phyloP scores from a whole-genome alignment of 2,329 filamentous ascomycete species.

The Pseudogymnoascus sp. region DNA sequence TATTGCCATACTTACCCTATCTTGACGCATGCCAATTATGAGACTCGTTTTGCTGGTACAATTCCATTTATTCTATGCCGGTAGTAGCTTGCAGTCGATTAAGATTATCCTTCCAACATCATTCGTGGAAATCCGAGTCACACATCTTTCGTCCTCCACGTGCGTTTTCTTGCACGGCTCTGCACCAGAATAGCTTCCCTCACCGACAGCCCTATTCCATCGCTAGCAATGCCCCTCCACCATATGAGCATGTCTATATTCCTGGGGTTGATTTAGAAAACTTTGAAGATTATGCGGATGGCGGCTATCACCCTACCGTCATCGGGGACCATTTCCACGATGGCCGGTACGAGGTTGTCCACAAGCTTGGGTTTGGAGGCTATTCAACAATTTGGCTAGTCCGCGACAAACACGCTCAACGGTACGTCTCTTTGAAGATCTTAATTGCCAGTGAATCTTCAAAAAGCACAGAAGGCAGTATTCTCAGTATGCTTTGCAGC shows the following conservation, averaged over 20 bases:
- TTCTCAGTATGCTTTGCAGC: neutral
- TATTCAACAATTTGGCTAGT: constrained; percentile 42
- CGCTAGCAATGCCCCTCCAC: neutral
- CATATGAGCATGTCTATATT: neutral
- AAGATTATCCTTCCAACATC: neutral
- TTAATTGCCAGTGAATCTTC: constrained; percentile 9
- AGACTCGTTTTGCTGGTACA: neutral
- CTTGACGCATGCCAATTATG: neutral
- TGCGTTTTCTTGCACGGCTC: neutral
- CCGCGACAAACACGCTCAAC: constrained; percentile 19
- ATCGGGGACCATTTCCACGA: constrained; percentile 36
- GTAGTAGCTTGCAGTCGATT: neutral
- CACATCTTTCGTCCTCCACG: neutral
- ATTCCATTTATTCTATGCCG: neutral
- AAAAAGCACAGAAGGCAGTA: neutral
- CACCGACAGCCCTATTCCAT: neutral
- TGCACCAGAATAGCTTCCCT: neutral
- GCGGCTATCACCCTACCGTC: constrained; percentile 37
- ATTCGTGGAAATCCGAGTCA: neutral
- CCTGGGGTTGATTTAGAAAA: neutral
- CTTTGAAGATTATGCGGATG: constrained; percentile 20
- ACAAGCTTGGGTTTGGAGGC: constrained; percentile 40
- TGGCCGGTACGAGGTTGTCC: constrained; percentile 36
- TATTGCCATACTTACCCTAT: neutral
- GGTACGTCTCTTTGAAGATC: constrained; percentile 17